Evolutionary conservation across 2,329 filamentous ascomycete species (phyloP), one percentile per base, ranked within the genome.

Genomic region (Pseudogymnoascus sp.): DNA sequence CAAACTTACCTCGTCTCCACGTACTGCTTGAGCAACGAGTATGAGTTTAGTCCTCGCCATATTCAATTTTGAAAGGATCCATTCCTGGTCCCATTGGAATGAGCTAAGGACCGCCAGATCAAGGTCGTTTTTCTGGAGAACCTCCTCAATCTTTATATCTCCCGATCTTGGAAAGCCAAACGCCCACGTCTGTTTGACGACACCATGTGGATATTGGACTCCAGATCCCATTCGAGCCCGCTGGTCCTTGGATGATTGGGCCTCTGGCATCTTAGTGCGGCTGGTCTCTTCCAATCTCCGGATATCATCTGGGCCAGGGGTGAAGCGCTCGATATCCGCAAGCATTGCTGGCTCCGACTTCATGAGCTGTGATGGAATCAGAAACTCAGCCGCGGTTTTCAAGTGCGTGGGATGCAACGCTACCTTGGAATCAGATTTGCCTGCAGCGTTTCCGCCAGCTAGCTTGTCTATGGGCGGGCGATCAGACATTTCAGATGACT

Each of bases 91-190:
- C 86, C 90, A 94, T 72, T 93, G 85, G 69, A 89, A 97, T 0
- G 93, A 90, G 68, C 92, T 96, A 4, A 97, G 77, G 0, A 97
- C 83, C 0, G 91, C 92, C 40, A 91, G 83, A 60, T 89, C 79
- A 7, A 97, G 78, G 11, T 86, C 81, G 1, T 84, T 76, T 65
- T 84, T 87, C 72, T 96, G 89, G 1, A 97, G 75, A 0, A 97
- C 83, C 73, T 97, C 92, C 70, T 96, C 91, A 42, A 97, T 86
- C 65, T 86, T 94, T 71, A 97, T 91, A 66, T 96, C 91, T 65
- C 78, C 78, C 0, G 73, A 78, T 37, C 89, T 80, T 1, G 81
- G 77, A 66, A 83, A 84, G 2, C 87, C 86, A 37, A 78, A 78
- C 0, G 84, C 85, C 84, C 89, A 93, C 0, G 94, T 97, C 70